Evolutionary conservation across 345 rosid genomes (phyloP), one percentile per base, ranked within the genome.

Genomic region (Pugionium cornutum): DNA sequence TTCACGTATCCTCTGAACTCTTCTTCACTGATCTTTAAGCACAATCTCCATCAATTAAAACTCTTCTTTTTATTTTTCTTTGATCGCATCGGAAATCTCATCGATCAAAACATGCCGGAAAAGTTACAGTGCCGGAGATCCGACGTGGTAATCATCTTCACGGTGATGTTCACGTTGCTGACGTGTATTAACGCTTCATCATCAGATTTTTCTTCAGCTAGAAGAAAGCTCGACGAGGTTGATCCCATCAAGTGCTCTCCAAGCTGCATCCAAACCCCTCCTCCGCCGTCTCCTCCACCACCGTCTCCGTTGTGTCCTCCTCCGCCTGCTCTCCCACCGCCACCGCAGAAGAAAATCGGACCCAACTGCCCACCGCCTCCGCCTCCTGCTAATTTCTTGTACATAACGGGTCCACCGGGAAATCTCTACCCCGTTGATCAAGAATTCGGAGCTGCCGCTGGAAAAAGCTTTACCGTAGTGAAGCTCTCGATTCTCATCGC

Each of bases 341-440:
- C 83, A 10, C 80, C 86, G 3, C 77, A 79, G 0, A 77, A 77
- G 60, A 81, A 85, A 73, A 62, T 53, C 2, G 75, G 77, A 8
- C 80, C 84, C 2, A 42, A 79, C 73, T 81, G 85, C 58, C 85
- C 90, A 28, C 90, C 90, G 26, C 87, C 87, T 3, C 83, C 89
- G 1, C 79, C 84, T n/a, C 80, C 89, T 2, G 31, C 81, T 5
- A 67, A 75, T 7, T 66, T 63, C 42, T 69, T 85, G 44, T 85
- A 81, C 78, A 75, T 81, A 58, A 80, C 90, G 2, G 86, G 87
- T 36, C 87, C 90, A 2, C 90, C 90, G 31, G 90, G 86, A 49
- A 68, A 64, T 62, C 54, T 85, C 44, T 85, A 85, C 69, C 84
- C 90, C 2, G 26, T 83, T 33, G 87, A 79, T 72, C 73, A 70